These are phyloP conservation scores for Aspergillus quadrilineatus DNA, from an alignment of 2,329 filamentous ascomycete species.

Conservation along the genomic window DNA sequence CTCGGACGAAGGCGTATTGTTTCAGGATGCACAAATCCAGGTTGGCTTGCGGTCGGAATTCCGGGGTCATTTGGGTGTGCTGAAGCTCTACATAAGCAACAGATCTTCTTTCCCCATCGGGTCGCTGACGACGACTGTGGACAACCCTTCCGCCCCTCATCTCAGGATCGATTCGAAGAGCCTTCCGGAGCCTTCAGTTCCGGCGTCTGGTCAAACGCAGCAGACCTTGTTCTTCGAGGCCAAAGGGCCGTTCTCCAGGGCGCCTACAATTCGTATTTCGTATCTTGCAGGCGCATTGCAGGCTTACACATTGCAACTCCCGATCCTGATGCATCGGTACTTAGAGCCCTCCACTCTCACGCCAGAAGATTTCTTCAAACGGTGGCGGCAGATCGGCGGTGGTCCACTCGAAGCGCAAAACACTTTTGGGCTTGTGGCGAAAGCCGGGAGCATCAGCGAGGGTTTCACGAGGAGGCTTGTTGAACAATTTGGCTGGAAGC, in stretches of 20 bases:
- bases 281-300: conserved; percentile 93
- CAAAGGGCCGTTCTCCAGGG: conserved; percentile 74
- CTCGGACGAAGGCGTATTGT: conserved; percentile 79
- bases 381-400: conserved; percentile 97
- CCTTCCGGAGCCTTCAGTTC: conserved; percentile 78
- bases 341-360: conserved; percentile 88
- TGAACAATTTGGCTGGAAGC: conserved; percentile 84
- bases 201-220: conserved; percentile 74
- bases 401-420: conserved; percentile 81
- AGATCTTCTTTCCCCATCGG: conserved; percentile 81
- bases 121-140: conserved; percentile 91
- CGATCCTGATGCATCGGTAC: conserved; percentile 87
- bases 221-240: conserved; percentile 95
- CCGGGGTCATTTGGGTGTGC: conserved; percentile 87
- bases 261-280: conserved; percentile 85
- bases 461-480: conserved; percentile 70
- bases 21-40: conserved; percentile 93
- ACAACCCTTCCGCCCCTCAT: conserved; percentile 64
- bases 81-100: conserved; percentile 96
- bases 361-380: conserved; percentile 95
- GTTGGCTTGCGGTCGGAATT: conserved; percentile 92
- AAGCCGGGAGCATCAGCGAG: conserved; percentile 65
- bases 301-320: conserved; percentile 85
- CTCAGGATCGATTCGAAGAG: conserved; percentile 85
- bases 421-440: conserved; percentile 70